Evolutionary conservation across 306 rosid species (phyloP).

Genomic region (Corylus heterophylla): DNA sequence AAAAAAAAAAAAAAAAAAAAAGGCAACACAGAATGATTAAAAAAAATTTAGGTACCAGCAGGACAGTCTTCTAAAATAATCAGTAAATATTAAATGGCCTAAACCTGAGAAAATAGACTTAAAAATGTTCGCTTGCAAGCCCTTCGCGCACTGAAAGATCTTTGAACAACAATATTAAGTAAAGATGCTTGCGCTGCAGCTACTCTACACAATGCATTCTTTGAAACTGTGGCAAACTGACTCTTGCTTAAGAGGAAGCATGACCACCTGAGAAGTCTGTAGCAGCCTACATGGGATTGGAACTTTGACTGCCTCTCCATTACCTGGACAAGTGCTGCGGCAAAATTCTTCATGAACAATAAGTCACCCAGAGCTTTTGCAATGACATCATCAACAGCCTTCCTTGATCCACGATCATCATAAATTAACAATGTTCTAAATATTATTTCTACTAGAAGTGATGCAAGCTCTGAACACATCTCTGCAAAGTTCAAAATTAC

Average conservation of each 20-base stretch:
- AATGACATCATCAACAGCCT: constrained; percentile 79
- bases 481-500: constrained; percentile 54
- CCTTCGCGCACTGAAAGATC: constrained; percentile 61
- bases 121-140: constrained; percentile 69
- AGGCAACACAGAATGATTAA: constrained; percentile 9
- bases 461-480: constrained; percentile 55
- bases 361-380: constrained; percentile 53
- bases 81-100: constrained; percentile 10
- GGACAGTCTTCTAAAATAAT: not conserved
- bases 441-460: constrained; percentile 58
- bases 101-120: constrained; percentile 77
- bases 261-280: constrained; percentile 85
- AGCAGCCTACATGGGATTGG: constrained; percentile 71
- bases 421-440: constrained; percentile 67
- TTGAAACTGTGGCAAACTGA: constrained; percentile 65
- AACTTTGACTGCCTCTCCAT: constrained; percentile 80
- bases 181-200: constrained; percentile 71
- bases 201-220: constrained; percentile 81
- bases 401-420: constrained; percentile 81
- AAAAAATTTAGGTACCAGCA: constrained; percentile 8
- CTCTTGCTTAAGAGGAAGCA: constrained; percentile 70
- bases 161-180: constrained; percentile 49
- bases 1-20: not conserved
- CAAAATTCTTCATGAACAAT: constrained; percentile 86
- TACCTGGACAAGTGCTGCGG: constrained; percentile 78